Conservation (phyloP, 345 rosid species). For the Physaria fendleri region DNA sequence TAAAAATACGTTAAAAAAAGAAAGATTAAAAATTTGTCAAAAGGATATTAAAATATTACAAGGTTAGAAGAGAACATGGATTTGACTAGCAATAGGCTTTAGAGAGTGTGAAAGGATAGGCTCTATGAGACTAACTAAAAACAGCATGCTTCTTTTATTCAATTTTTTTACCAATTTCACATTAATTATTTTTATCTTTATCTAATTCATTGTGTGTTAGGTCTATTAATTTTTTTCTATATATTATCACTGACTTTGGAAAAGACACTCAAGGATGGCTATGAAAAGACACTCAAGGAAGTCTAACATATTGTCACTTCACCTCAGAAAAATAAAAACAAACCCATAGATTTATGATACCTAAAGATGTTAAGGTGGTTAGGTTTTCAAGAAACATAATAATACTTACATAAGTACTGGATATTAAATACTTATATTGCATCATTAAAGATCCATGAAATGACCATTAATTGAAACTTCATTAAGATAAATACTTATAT, state of each 20-base stretch:
- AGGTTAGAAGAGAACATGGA: constrained; percentile 1
- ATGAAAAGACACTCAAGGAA: constrained; percentile 23
- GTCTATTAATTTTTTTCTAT: background rate
- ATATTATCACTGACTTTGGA: background rate
- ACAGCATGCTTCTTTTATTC: constrained; percentile 11
- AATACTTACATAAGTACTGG: background rate
- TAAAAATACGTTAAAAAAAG: too few relatives aligned
- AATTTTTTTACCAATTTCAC: constrained; percentile 6
- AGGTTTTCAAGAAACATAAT: background rate
- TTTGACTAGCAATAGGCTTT: constrained; percentile 29
- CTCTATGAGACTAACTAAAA: constrained; percentile 4
- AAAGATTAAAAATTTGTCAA: background rate
- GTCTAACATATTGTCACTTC: constrained; percentile 23
- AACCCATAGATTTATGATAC: too few relatives aligned
- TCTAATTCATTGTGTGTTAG: background rate
- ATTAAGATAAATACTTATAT: too few relatives aligned
- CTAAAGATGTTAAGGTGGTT: too few relatives aligned
- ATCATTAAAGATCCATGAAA: background rate
- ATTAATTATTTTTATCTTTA: background rate
- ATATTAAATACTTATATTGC: background rate
- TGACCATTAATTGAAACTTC: constrained; percentile 8
- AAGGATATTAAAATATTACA: background rate
- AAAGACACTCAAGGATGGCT: background rate
- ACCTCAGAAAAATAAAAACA: background rate
- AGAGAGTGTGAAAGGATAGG: constrained; percentile 20